Evolutionary conservation across 345 rosid genomes (phyloP).

Genomic region (Pistacia atlantica): DNA sequence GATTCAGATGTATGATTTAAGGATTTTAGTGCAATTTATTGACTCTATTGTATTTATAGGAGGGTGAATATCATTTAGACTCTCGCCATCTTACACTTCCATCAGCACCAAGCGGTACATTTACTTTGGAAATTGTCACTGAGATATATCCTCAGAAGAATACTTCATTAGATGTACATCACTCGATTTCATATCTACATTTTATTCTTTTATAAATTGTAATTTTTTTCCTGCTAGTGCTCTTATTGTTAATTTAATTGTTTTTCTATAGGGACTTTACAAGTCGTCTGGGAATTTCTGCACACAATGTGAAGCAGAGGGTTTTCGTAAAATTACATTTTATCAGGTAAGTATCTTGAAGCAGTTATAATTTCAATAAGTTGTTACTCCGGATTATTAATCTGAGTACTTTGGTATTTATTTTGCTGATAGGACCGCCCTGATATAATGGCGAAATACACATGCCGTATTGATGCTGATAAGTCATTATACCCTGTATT

Average conservation of each 20-base stretch:
- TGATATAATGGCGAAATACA: constrained; percentile 95
- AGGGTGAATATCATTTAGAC: constrained; percentile 62
- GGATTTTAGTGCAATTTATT: neutral
- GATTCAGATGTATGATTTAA: neutral
- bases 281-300: constrained; percentile 92
- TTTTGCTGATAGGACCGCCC: constrained; percentile 76
- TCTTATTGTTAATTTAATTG: neutral
- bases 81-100: constrained; percentile 68
- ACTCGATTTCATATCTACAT: neutral
- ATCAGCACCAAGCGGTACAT: constrained; percentile 64
- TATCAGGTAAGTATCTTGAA: constrained; percentile 63
- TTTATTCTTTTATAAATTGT: constrained; percentile 5
- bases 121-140: constrained; percentile 74
- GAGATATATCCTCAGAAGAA: constrained; percentile 90
- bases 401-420: constrained; percentile 17
- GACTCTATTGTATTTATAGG: constrained; percentile 37
- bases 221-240: neutral
- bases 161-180: constrained; percentile 82
- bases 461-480: constrained; percentile 90
- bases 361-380: constrained; percentile 10
- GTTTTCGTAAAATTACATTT: constrained; percentile 89
- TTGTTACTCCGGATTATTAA: constrained; percentile 13
- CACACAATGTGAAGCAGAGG: constrained; percentile 99
- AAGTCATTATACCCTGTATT: constrained; percentile 85
- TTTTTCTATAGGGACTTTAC: constrained; percentile 77